Evolutionary conservation across 805 yeast species (phyloP), one percentile per base, ranked within the genome.

Genomic region (Yarrowia sp.): DNA sequence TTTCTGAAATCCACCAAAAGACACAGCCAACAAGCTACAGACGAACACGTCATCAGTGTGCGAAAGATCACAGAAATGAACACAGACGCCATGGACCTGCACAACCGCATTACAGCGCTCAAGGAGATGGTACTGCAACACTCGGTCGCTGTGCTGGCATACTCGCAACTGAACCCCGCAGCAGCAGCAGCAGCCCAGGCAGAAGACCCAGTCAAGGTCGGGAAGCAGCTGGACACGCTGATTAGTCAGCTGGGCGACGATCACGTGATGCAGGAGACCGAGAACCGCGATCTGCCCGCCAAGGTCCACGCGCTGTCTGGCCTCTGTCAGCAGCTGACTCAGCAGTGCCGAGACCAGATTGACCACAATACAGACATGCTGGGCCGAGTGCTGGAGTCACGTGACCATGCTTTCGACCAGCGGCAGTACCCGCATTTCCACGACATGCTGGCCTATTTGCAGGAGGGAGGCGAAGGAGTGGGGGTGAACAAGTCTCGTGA

Each of bases 21-120:
- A 40, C 68, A 71, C 36, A 71, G 73, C 15, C 67, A 66, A 33
- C 74, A 73, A 20, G 73, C 74, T 14, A 71, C 68, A 15, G 74
- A 72, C 14, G 76, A 73, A 61, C 66, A 46, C 44, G 34, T 20
- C 43, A 44, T 38, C 36, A 46, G 55, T 12, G 38, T 46, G 55
- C 53, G 55, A n/a, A 61, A 47, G 20, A 46, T 61, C 55, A 24
- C 42, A 5, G 55, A 47, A 13, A 46, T 61, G 55, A 61, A 61
- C 53, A 24, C 34, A 24, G 66, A 61, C 33, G 55, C 55, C 19
- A 61, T 47, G 43, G 66, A 61, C 15, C n/a, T 61, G 55, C 66
- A 61, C 9, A 39, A 24, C 30, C 53, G 66, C 3, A 61, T 61
- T 15, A 17, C 66, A 2, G 15, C 4, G 8, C 46, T 61, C 14